A percentile compares a stretch with the other conserved stretches of the same genome.
Evolutionary conservation across 306 rosid genomes (phyloP).

Genomic region (Acacia confusa): DNA sequence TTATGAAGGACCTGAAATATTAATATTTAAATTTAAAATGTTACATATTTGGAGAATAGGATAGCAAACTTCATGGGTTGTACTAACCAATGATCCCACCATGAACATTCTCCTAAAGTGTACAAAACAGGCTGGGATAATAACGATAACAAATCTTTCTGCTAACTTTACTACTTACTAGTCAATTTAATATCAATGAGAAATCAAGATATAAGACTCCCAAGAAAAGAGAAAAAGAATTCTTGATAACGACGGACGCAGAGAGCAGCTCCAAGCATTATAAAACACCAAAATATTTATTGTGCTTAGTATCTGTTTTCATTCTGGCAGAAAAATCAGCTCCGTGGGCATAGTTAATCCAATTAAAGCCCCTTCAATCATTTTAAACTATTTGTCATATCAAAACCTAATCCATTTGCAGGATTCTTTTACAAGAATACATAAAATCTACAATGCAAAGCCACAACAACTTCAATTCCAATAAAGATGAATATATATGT

Average conservation of each 20-base stretch:
- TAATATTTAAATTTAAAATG: slow-evolving; percentile 27
- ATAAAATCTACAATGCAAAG: background rate
- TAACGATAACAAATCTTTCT: background rate
- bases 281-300: background rate
- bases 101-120: background rate
- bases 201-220: background rate
- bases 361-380: slow-evolving; percentile 20
- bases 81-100: slow-evolving; percentile 2
- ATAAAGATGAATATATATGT: background rate
- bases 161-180: background rate
- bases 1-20: slow-evolving; percentile 82
- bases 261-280: slow-evolving; percentile 14
- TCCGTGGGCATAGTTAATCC: background rate
- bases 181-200: slow-evolving; percentile 3
- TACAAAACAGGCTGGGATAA: slow-evolving; percentile 10
- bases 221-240: background rate
- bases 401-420: background rate
- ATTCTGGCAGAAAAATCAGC: slow-evolving; percentile 7
- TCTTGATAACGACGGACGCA: slow-evolving; percentile 6
- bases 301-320: background rate
- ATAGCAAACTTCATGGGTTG: background rate
- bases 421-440: background rate
- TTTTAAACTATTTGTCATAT: slow-evolving; percentile 3
- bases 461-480: background rate
- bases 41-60: background rate